phyloP scores from a whole-genome alignment of 2,329 filamentous ascomycete species.

The Paecilomyces fulvus region DNA sequence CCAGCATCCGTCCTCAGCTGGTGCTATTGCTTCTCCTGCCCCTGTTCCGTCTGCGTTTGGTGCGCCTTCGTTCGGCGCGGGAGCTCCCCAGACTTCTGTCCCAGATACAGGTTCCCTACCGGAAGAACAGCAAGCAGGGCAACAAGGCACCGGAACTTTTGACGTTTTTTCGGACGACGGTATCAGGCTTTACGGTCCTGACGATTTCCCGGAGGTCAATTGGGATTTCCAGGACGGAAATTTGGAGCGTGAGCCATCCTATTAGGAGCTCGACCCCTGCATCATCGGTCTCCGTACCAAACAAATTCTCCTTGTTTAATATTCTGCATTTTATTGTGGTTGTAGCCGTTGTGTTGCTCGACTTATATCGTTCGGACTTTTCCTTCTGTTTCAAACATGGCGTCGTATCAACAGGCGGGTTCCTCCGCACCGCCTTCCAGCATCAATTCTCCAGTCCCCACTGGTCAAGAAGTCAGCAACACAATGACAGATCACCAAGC shows the following conservation, averaged over 20 bases:
- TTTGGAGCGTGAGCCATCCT: background rate
- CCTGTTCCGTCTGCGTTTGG: background rate
- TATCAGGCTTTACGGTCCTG: background rate
- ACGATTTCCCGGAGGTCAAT: background rate
- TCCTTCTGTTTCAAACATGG: slow-evolving; percentile 14
- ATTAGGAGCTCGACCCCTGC: background rate
- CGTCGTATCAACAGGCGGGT: slow-evolving; percentile 22
- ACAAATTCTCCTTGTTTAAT: background rate
- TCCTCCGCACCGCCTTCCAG: slow-evolving; percentile 29
- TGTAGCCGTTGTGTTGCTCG: background rate
- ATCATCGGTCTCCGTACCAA: background rate
- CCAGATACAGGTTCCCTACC: too few relatives aligned
- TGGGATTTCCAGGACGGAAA: background rate
- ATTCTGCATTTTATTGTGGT: background rate
- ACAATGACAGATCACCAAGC: slow-evolving; percentile 20
- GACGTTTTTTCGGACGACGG: too few relatives aligned
- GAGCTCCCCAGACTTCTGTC: too few relatives aligned
- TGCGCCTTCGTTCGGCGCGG: too few relatives aligned
- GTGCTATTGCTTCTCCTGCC: background rate
- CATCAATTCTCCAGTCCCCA: slow-evolving; percentile 26
- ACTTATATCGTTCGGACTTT: slow-evolving; percentile 2
- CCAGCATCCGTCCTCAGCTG: background rate
- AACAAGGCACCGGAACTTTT: background rate
- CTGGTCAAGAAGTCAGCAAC: slow-evolving; percentile 20
- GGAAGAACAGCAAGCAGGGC: background rate